Evolutionary conservation across 2,329 filamentous ascomycete species (phyloP), one percentile per base, ranked within the genome.

Genomic region (Diaporthe longicolla): DNA sequence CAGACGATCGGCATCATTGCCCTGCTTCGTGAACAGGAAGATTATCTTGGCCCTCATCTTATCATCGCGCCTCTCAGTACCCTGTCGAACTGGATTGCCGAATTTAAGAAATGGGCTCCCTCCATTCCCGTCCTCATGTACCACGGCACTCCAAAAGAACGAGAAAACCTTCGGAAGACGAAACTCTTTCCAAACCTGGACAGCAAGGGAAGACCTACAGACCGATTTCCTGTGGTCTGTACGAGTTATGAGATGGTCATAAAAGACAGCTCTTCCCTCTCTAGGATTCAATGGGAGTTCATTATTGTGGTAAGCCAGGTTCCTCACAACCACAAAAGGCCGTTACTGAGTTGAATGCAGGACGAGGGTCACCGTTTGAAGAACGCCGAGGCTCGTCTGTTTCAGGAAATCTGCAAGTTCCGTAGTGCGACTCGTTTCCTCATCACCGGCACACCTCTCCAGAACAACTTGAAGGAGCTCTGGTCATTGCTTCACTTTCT

Each of bases 301-400:
- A 98, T 99, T 79, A 97, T 99, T 77, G 97, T 99, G 75, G 93
- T 93, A 83, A 81, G 89, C 83, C 10, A 24, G 7, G 4, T 15
- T 7, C 8, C 45, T 35, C 43, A 19, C 32, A n/a, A 2, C 24
- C 19, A 4, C 4, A 48, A 10, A 32, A 32, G 5, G 1, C 2
- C 8, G 2, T 11, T 58, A 81, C 80, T 79, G 40, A 80, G 40
- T 9, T 52, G 8, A 7, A 11, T 17, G 13, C 48, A 94, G 92
- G 96, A 99, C 78, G 97, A 99, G 84, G 97, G 97, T 0, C 97
- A 99, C 81, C 93, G 97, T 1, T 92, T 99, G 88, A 99, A 99
- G 85, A 99, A 99, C 77, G 93, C 97, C 76, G 95, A 98, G 66
- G 97, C 96, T 40, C 94, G 94, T 73, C 87, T 99, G 0, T 98